Percentiles rank a stretch among this genome's conserved stretches.
Conservation (phyloP, 2,329 filamentous ascomycete genomes). For the Hyphodiscus sp. region DNA sequence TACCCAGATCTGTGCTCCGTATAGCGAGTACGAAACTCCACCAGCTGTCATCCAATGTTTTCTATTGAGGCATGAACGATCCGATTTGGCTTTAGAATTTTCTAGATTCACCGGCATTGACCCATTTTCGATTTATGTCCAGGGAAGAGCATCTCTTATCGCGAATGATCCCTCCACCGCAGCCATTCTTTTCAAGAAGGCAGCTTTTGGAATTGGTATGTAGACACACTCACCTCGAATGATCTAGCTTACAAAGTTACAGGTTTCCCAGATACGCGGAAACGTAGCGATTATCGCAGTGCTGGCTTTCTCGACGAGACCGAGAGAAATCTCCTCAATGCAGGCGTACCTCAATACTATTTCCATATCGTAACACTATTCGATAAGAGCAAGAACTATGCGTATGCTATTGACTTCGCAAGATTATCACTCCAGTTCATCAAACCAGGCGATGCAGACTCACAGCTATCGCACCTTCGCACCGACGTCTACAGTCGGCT, state of each 20-base stretch:
- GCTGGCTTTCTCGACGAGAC: slow-evolving; percentile 66
- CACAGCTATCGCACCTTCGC: slow-evolving; percentile 34
- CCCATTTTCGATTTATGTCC: slow-evolving; percentile 70
- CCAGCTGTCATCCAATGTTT: slow-evolving; percentile 56
- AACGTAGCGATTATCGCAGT: slow-evolving; percentile 43
- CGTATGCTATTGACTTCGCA: slow-evolving; percentile 79
- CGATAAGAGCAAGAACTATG: slow-evolving; percentile 69
- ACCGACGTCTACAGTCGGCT: slow-evolving; percentile 74
- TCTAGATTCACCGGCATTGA: slow-evolving; percentile 49
- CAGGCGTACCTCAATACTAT: slow-evolving; percentile 78
- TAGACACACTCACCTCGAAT: slow-evolving; percentile 14
- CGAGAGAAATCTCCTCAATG: slow-evolving; percentile 63
- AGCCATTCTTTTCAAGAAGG: slow-evolving; percentile 70
- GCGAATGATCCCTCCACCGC: slow-evolving; percentile 69
- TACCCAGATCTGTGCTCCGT: slow-evolving; percentile 56
- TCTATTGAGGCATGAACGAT: slow-evolving; percentile 50
- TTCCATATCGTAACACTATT: slow-evolving; percentile 78
- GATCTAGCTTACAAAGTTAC: slow-evolving; percentile 10
- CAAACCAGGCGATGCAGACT: slow-evolving; percentile 9
- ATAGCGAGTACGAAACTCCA: slow-evolving; percentile 60
- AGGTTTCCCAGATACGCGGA: slow-evolving; percentile 23
- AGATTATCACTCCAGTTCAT: slow-evolving; percentile 64
- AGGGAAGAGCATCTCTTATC: slow-evolving; percentile 71
- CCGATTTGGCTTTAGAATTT: slow-evolving; percentile 54
- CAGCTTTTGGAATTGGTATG: slow-evolving; percentile 76